Percentiles rank a stretch among this genome's conserved stretches.
Conservation (phyloP, 2,329 filamentous ascomycete genomes). For the Talaromyces sp. region DNA sequence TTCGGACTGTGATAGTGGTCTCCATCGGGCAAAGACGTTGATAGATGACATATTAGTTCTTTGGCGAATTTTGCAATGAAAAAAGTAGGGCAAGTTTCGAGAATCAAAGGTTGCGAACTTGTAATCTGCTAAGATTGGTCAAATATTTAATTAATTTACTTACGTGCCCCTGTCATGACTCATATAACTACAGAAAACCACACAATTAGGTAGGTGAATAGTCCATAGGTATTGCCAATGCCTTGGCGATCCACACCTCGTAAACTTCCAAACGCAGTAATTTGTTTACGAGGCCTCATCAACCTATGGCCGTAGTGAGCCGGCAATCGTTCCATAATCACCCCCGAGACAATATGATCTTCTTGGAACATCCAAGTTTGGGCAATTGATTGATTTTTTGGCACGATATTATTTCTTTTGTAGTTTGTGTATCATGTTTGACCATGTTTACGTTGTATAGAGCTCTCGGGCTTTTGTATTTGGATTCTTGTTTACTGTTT, state of each 20-base stretch:
- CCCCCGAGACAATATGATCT: too few relatives aligned
- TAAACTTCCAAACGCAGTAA: not conserved
- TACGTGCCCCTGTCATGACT: not conserved
- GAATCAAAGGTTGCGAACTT: not conserved
- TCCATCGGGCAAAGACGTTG: conserved; percentile 5
- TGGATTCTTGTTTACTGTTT: not conserved
- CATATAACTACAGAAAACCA: not conserved
- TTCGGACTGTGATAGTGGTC: conserved; percentile 1
- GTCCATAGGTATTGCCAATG: not conserved
- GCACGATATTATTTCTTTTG: not conserved
- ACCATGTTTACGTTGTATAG: too few relatives aligned
- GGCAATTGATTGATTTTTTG: not conserved
- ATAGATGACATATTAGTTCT: not conserved
- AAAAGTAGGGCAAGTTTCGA: not conserved
- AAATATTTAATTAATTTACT: not conserved
- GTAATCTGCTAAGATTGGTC: not conserved
- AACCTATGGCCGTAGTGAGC: not conserved
- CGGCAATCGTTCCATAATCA: too few relatives aligned
- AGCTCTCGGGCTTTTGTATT: not conserved
- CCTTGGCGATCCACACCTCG: not conserved
- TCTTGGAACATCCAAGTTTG: not conserved
- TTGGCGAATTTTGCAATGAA: not conserved
- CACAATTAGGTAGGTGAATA: not conserved
- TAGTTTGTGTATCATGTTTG: not conserved
- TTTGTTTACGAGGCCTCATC: not conserved